A percentile compares a stretch with the other conserved stretches of the same genome.
These are phyloP conservation scores for Stentor roeselii DNA, from an alignment of 73 alveolate species.

Conservation along the genomic window DNA sequence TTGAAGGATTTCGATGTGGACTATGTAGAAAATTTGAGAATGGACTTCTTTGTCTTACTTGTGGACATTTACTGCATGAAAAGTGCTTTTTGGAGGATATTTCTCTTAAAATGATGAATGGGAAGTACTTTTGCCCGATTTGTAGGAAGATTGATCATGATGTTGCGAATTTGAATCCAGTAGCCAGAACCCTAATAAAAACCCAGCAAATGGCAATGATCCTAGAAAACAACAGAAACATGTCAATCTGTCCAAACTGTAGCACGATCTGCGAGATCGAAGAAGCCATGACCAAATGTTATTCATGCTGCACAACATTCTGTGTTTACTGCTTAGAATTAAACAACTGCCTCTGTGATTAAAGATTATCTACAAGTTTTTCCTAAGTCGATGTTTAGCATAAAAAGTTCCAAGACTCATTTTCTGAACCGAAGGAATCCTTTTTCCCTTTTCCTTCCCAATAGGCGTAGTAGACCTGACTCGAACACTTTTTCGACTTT, in stretches of 20 bases:
- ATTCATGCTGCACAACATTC: too few relatives aligned
- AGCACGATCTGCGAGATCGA: not conserved
- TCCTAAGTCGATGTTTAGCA: not conserved
- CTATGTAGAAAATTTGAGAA: not conserved
- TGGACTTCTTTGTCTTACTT: not conserved
- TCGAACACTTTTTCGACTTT: not conserved
- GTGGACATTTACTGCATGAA: not conserved
- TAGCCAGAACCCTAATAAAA: not conserved
- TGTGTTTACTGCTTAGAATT: too few relatives aligned
- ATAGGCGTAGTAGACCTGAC: conserved; percentile 18
- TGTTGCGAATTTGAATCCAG: too few relatives aligned
- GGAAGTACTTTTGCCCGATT: too few relatives aligned
- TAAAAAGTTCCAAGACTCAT: not conserved
- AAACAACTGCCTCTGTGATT: too few relatives aligned
- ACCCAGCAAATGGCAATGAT: not conserved
- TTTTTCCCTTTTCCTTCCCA: not conserved
- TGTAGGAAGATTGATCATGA: too few relatives aligned
- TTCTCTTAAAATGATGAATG: too few relatives aligned
- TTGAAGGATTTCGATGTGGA: not conserved
- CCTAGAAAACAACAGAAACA: not conserved
- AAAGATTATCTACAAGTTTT: too few relatives aligned
- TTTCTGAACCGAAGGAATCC: conserved; percentile 3
- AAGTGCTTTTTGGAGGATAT: too few relatives aligned
- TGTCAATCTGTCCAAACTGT: not conserved
- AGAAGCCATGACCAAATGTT: not conserved